These are phyloP conservation scores for Dianthus caryophyllus DNA, from an alignment of 148 eudicot species.

Conservation along the genomic window DNA sequence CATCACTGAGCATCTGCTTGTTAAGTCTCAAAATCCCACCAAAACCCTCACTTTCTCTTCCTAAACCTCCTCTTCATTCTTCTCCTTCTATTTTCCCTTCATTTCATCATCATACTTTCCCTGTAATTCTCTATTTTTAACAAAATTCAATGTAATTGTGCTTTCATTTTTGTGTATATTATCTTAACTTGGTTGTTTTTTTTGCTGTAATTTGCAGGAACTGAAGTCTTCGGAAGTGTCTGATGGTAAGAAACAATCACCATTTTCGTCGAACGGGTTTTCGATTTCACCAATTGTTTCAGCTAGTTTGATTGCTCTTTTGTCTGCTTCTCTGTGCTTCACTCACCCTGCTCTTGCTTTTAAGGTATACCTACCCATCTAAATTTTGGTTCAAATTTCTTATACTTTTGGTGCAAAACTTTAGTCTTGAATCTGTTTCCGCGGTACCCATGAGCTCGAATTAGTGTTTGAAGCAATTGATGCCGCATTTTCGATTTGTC, in stretches of 20 bases:
- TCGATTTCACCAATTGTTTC: constrained; percentile 43
- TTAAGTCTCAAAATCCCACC: constrained; percentile 35
- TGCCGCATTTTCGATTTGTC: no score
- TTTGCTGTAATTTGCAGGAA: constrained; percentile 12
- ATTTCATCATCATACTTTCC: constrained; percentile 15
- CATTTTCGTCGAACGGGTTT: constrained; percentile 16
- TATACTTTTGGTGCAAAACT: background rate
- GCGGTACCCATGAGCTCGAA: no score
- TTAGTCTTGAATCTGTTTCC: no score
- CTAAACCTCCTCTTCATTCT: constrained; percentile 7
- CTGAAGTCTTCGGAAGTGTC: background rate
- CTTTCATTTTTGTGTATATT: background rate
- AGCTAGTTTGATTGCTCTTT: constrained; percentile 52
- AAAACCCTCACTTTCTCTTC: constrained; percentile 12
- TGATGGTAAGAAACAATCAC: constrained; percentile 13
- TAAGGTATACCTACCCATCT: constrained; percentile 49
- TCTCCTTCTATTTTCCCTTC: constrained; percentile 23
- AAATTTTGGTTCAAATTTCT: background rate
- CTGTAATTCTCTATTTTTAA: constrained; percentile 7
- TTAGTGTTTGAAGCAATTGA: no score
- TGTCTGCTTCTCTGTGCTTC: constrained; percentile 69
- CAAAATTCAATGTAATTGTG: constrained; percentile 4
- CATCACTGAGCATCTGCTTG: constrained; percentile 39
- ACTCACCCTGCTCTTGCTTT: constrained; percentile 81
- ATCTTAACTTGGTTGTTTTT: background rate